Evolutionary conservation across 345 rosid species (phyloP).

Genomic region (Eucalyptus curtisii): DNA sequence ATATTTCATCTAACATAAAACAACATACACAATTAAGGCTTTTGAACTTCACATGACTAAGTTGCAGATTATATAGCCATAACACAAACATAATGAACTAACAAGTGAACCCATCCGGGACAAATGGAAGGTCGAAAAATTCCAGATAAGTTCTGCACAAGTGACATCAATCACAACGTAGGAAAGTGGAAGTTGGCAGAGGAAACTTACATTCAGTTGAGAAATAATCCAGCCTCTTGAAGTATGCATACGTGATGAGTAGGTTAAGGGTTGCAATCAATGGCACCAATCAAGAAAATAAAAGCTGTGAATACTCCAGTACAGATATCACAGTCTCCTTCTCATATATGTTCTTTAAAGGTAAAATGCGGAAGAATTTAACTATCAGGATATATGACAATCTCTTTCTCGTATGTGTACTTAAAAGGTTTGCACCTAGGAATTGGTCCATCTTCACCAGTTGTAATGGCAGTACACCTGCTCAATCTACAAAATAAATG

Average conservation of each 20-base stretch:
- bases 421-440: slow-evolving; percentile 98
- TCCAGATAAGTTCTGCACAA: background rate
- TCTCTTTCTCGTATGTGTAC: slow-evolving; percentile 91
- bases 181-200: background rate
- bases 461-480: slow-evolving; percentile 77
- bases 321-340: background rate
- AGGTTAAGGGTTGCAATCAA: slow-evolving; percentile 37
- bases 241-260: slow-evolving; percentile 78
- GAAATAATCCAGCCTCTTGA: slow-evolving; percentile 95
- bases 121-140: background rate
- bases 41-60: background rate
- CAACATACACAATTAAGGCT: background rate
- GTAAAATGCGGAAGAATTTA: background rate
- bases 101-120: background rate
- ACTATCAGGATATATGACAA: slow-evolving; percentile 81
- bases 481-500: slow-evolving; percentile 37
- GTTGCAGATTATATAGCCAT: background rate
- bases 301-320: background rate
- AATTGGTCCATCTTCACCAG: slow-evolving; percentile 96
- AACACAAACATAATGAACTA: background rate
- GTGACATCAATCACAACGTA: background rate
- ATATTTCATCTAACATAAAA: background rate
- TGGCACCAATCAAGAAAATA: background rate
- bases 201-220: slow-evolving; percentile 91
- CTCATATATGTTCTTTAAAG: background rate